A percentile compares a stretch with the other conserved stretches of the same genome.
phyloP scores from a whole-genome alignment of 2,329 filamentous ascomycete species.

The Westerdykella aurantiaca region DNA sequence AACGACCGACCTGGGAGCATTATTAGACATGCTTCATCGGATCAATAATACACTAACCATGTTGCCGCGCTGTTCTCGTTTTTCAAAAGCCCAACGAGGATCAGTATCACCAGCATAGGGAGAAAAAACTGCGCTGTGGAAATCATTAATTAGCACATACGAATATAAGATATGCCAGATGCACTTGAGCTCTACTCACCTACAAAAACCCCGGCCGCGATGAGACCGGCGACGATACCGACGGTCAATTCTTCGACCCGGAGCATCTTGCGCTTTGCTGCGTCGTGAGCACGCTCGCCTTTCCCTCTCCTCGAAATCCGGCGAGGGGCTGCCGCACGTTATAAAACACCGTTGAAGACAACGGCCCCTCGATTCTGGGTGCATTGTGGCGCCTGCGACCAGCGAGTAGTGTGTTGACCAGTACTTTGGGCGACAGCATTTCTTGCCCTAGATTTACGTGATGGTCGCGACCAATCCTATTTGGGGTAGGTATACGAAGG shows the following conservation, averaged over 20 bases:
- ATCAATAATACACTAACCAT: slow-evolving; percentile 15
- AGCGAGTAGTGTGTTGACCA: no score
- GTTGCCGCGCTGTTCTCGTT: slow-evolving; percentile 11
- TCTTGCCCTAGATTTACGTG: no score
- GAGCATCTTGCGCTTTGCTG: background rate
- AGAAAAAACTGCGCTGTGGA: slow-evolving; percentile 5
- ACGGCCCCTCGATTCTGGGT: no score
- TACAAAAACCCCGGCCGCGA: slow-evolving; percentile 35
- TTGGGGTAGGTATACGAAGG: no score
- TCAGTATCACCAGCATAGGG: slow-evolving; percentile 6
- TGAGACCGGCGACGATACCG: slow-evolving; percentile 38
- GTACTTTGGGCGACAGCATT: no score
- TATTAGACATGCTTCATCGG: slow-evolving; percentile 26
- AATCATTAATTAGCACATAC: background rate
- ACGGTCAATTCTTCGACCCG: slow-evolving; percentile 19
- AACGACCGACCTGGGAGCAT: slow-evolving; percentile 36
- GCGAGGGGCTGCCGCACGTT: no score
- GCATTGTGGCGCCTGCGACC: no score
- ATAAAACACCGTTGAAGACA: no score
- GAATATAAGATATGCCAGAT: background rate
- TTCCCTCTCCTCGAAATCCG: no score
- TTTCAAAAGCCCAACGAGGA: slow-evolving; percentile 8
- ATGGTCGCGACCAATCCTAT: no score
- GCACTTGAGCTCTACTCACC: slow-evolving; percentile 11
- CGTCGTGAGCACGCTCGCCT: no score